phyloP scores from a whole-genome alignment of 2,329 filamentous ascomycete genomes.

The Aquanectria penicillioides region DNA sequence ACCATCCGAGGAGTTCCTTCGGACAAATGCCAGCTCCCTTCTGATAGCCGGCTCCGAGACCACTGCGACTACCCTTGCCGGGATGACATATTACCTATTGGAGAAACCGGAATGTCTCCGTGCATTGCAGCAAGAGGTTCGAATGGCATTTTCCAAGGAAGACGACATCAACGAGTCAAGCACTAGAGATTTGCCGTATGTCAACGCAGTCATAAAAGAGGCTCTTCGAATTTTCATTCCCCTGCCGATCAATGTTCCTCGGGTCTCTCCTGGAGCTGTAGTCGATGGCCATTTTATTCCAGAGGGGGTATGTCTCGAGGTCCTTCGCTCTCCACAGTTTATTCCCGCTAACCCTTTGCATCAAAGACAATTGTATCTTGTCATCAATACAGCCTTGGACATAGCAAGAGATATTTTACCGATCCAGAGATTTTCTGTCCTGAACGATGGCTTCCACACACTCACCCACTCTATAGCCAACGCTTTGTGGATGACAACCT shows the following conservation, averaged over 20 bases:
- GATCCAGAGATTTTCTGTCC: slow-evolving; percentile 12
- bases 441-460: slow-evolving; percentile 4
- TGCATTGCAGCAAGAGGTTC: neutral
- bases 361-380: slow-evolving; percentile 11
- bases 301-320: neutral
- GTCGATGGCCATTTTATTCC: slow-evolving; percentile 17
- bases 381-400: neutral
- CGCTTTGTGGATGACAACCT: slow-evolving; percentile 1
- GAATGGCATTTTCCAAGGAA: neutral
- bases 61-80: slow-evolving; percentile 5
- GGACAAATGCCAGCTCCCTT: slow-evolving; percentile 2
- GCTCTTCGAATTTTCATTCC: slow-evolving; percentile 9
- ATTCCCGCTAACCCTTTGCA: too few relatives aligned
- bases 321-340: too few relatives aligned
- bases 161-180: slow-evolving; percentile 9
- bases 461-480: neutral
- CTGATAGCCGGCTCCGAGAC: slow-evolving; percentile 10
- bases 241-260: neutral
- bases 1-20: neutral
- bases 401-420: neutral
- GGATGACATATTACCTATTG: neutral
- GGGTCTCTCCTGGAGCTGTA: slow-evolving; percentile 5
- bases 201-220: slow-evolving; percentile 7
- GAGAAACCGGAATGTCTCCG: neutral
- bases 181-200: neutral